Conservation (phyloP, 208 protist genomes). For the Trypanosomatidae sp. region DNA sequence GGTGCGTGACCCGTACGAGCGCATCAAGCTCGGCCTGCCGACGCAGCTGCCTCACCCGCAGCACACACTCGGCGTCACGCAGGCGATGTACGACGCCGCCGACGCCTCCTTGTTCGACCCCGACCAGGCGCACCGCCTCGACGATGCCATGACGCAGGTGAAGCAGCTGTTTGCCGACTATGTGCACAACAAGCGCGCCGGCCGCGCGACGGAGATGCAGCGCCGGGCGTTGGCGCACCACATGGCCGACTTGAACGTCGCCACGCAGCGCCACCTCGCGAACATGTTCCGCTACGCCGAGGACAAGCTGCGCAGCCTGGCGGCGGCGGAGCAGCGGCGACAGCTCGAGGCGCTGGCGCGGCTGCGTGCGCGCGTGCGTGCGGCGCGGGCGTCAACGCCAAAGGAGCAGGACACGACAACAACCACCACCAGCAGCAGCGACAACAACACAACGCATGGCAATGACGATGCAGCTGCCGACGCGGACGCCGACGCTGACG, state of each 20-base stretch:
- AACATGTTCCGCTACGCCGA: constrained; percentile 76
- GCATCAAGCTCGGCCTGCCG: constrained; percentile 67
- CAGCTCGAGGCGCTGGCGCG: constrained; percentile 44
- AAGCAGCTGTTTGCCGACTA: constrained; percentile 86
- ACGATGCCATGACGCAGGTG: constrained; percentile 67
- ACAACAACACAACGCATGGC: not conserved
- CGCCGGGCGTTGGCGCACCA: constrained; percentile 58
- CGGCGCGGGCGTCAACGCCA: not conserved
- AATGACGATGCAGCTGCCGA: not conserved
- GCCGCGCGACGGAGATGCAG: constrained; percentile 61
- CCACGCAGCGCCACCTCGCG: constrained; percentile 62
- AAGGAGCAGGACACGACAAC: no score
- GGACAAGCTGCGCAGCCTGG: constrained; percentile 22
- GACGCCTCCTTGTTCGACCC: constrained; percentile 67
- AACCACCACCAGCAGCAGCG: not conserved
- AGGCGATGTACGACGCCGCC: constrained; percentile 55
- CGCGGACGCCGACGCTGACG: not conserved
- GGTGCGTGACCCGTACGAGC: constrained; percentile 57
- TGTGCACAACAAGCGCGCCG: constrained; percentile 49
- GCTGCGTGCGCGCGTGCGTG: constrained; percentile 10
- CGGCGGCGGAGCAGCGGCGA: constrained; percentile 27
- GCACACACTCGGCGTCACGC: constrained; percentile 49
- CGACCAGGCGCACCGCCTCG: constrained; percentile 40
- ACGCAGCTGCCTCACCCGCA: constrained; percentile 59
- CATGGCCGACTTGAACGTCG: constrained; percentile 52